Base-by-base conservation (phyloP, 2,329 filamentous ascomycete genomes). In the Aspergillus uvarum region DNA sequence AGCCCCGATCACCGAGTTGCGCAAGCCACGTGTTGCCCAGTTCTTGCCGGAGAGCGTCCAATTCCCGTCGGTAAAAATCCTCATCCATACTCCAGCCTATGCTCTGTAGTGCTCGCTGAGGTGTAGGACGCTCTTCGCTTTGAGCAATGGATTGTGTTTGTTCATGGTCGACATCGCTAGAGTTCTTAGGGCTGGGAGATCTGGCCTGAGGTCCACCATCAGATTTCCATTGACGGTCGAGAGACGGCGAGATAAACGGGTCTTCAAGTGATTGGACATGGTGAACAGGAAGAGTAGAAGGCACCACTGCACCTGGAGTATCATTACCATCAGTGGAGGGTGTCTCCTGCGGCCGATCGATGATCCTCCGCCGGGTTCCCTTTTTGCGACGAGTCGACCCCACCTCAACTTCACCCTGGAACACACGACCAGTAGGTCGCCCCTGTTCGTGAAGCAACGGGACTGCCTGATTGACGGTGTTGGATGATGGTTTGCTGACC, bases 11-110 rank as follows among this genome's bases (percentile, higher is more conserved):
- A 61, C 90, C 89, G 54, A 98, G 81, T 14, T 90, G 91, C 63
- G 88, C 93, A 44, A 99, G 83, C 84, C 96, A 99, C 42, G 88
- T 90, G 68, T 88, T 91, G 32, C 93, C 93, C 65, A 96, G 88
- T 70, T 94, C 91, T 70, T 89, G 89, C 62, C 92, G 89, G 56
- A 97, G 79, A 3, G 90, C 87, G 75, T 96, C 92, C 57, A 98
- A 89, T 75, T 95, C 95, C 73, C 90, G 90, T 59, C 90, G 87
- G 76, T 96, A 98, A 7, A 91, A 80, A 69, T 95, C 91, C 56
- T 89, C 89, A 60, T 86, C 85, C 48, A 85, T 64, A 35, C 67
- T 63, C 72, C 72, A 76, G 50, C 77, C 74, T 35, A 70, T 67
- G 44, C 61, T 61, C 16, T 69, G 65, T 14, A 67, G 62, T 16